These are phyloP conservation scores for Fusarium caatingaense DNA, from an alignment of 2,329 filamentous ascomycete genomes.

Conservation along the genomic window DNA sequence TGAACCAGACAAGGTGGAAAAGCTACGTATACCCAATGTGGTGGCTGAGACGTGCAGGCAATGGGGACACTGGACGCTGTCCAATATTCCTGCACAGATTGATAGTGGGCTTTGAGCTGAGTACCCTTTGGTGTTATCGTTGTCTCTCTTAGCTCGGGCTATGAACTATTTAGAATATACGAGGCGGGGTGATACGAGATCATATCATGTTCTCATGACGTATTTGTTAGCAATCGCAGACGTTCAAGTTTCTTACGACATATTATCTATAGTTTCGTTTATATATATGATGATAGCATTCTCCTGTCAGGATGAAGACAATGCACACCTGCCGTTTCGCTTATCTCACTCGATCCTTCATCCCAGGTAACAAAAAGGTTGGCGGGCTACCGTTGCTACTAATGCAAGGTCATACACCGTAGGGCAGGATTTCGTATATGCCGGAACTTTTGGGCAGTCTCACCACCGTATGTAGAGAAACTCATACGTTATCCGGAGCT, in stretches of 20 bases:
- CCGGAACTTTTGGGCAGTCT: slow-evolving; percentile 3
- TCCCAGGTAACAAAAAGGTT: background rate
- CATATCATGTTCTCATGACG: background rate
- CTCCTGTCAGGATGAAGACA: too few relatives aligned
- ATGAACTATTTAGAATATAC: background rate
- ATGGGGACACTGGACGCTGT: slow-evolving; percentile 62
- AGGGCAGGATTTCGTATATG: slow-evolving; percentile 11
- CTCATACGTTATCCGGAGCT: background rate
- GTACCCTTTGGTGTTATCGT: background rate
- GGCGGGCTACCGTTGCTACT: background rate
- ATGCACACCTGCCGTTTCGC: background rate
- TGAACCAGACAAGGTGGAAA: slow-evolving; percentile 53
- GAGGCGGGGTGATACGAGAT: background rate
- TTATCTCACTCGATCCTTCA: slow-evolving; percentile 1
- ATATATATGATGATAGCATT: background rate
- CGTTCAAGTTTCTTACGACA: background rate
- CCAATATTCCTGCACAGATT: slow-evolving; percentile 62
- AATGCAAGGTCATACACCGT: background rate
- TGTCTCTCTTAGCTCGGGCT: background rate
- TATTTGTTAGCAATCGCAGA: background rate
- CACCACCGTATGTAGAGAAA: background rate
- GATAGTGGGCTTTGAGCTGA: slow-evolving; percentile 62
- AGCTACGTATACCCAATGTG: slow-evolving; percentile 57
- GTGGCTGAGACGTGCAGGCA: slow-evolving; percentile 65
- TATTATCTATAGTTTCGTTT: background rate